Evolutionary conservation across 345 rosid genomes (phyloP).

Genomic region (Salix caprea): DNA sequence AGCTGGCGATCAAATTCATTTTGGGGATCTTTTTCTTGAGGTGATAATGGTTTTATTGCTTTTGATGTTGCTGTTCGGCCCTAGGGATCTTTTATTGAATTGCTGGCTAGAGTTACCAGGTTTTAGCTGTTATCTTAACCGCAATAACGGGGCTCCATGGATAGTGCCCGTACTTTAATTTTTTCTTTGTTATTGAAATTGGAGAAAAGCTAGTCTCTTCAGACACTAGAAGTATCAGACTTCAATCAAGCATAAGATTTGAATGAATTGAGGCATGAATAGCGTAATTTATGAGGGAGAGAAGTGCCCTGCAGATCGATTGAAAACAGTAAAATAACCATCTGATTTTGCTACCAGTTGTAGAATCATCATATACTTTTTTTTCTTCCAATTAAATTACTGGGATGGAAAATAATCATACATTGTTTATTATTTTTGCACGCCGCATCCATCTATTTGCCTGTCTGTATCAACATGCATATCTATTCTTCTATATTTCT

Average conservation of each 20-base stretch:
- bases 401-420: background rate
- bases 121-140: background rate
- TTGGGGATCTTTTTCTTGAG: conserved; percentile 75
- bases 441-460: background rate
- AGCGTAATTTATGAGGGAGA: background rate
- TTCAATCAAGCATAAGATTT: background rate
- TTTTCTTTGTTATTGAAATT: no score
- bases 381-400: background rate
- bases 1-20: conserved; percentile 58
- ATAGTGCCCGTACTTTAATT: background rate
- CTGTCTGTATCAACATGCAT: background rate
- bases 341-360: background rate
- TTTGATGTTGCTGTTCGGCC: background rate
- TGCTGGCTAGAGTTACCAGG: background rate
- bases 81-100: background rate
- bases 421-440: background rate
- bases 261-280: background rate
- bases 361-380: background rate
- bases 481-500: background rate
- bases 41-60: conserved; percentile 24
- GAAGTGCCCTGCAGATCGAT: background rate
- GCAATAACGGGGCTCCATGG: background rate
- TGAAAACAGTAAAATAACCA: background rate
- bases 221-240: no score
- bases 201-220: background rate